These are phyloP conservation scores for Pseudonitzschia delicatissima DNA, from an alignment of 108 stramenopile species.

Conservation along the genomic window DNA sequence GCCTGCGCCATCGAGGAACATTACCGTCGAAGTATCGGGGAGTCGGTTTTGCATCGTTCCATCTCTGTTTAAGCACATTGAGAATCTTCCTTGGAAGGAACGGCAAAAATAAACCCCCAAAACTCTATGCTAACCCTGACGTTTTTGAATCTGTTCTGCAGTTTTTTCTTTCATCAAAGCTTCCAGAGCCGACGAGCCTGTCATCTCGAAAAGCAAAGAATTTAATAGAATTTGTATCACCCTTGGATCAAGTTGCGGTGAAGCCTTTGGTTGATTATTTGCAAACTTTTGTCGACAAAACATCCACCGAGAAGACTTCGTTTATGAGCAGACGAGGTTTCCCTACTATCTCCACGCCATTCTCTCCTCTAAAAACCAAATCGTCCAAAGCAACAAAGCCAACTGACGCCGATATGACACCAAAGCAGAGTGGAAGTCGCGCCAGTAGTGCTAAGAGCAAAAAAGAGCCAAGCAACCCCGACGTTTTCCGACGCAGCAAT, in stretches of 20 bases:
- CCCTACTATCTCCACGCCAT: neutral
- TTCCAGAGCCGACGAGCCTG: slow-evolving; percentile 10
- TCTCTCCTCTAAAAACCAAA: neutral
- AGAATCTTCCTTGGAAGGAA: slow-evolving; percentile 12
- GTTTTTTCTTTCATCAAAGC: slow-evolving; percentile 3
- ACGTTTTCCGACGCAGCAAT: neutral
- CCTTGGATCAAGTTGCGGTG: neutral
- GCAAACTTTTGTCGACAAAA: neutral
- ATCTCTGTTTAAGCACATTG: slow-evolving; percentile 15
- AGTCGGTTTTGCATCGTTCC: slow-evolving; percentile 25
- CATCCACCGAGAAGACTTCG: neutral
- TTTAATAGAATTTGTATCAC: slow-evolving; percentile 8
- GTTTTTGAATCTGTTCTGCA: slow-evolving; percentile 24
- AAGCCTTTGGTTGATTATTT: neutral
- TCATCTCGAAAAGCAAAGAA: neutral
- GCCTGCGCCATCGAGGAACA: neutral
- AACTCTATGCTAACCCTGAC: slow-evolving; percentile 8
- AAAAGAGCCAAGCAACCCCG: neutral
- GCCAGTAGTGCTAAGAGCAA: too few relatives aligned
- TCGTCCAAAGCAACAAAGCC: neutral
- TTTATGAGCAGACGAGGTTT: neutral
- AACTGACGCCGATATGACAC: too few relatives aligned
- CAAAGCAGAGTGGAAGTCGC: too few relatives aligned
- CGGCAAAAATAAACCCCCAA: neutral
- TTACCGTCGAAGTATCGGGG: slow-evolving; percentile 22